A percentile compares a stretch with the other conserved stretches of the same genome.
phyloP scores from a whole-genome alignment of 495 filamentous ascomycete species.

The Elaphomyces granulatus region DNA sequence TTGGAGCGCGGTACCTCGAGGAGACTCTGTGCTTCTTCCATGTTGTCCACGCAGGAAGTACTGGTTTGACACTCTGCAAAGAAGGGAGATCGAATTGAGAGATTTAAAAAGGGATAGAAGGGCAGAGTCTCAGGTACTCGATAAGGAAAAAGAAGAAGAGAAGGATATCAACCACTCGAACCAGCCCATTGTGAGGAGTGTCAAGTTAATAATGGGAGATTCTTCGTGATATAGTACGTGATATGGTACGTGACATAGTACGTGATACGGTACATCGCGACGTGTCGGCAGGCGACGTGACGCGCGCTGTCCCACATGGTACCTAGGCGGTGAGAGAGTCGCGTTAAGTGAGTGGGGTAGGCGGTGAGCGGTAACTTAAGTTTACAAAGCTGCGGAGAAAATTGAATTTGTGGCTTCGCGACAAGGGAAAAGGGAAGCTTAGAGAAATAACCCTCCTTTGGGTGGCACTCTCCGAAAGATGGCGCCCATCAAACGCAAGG shows the following conservation, averaged over 20 bases:
- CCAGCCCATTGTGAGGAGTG: too few species aligned
- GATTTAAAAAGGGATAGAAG: background rate
- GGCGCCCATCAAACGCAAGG: slow-evolving; percentile 41
- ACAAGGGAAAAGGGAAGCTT: background rate
- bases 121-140: background rate
- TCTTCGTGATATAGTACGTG: too few species aligned
- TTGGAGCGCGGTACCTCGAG: slow-evolving; percentile 30
- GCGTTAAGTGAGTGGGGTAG: background rate
- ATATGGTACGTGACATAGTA: too few species aligned
- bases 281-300: background rate
- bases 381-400: background rate
- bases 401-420: background rate
- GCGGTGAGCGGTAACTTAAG: background rate
- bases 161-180: too few species aligned
- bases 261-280: background rate
- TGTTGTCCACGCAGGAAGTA: background rate
- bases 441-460: background rate
- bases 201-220: too few species aligned
- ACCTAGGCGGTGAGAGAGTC: background rate
- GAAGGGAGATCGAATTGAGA: background rate
- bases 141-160: background rate
- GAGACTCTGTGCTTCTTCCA: too few species aligned
- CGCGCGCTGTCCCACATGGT: background rate
- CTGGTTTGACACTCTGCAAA: background rate
- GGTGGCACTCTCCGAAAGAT: slow-evolving; percentile 15